Evolutionary conservation across 148 eudicot genomes (phyloP).

Genomic region (Arbutus unedo): DNA sequence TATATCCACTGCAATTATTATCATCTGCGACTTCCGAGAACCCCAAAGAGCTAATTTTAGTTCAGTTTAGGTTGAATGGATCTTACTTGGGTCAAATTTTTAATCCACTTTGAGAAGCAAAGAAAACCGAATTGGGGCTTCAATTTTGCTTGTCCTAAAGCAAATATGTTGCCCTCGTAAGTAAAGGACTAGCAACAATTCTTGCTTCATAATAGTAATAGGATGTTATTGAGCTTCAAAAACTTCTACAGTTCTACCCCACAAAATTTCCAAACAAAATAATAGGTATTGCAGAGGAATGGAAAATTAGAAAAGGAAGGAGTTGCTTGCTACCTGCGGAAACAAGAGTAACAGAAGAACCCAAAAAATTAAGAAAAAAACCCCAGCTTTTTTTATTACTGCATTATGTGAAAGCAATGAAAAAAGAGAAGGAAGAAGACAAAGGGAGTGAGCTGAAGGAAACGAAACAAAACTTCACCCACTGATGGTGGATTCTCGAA

Average conservation of each 20-base stretch:
- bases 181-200: too few species aligned
- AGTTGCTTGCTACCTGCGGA: conserved; percentile 43
- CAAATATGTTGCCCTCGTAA: not conserved
- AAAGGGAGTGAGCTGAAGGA: not conserved
- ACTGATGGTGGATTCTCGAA: not conserved
- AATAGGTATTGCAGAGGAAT: not conserved
- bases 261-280: not conserved
- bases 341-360: conserved; percentile 10
- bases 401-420: not conserved
- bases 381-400: not conserved
- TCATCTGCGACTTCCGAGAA: too few species aligned
- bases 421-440: not conserved
- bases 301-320: not conserved
- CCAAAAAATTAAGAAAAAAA: not conserved
- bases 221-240: too few species aligned
- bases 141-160: not conserved
- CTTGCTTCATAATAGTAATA: too few species aligned
- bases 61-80: too few species aligned
- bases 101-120: too few species aligned
- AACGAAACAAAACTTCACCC: conserved; percentile 20
- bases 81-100: too few species aligned
- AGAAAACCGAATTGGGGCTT: too few species aligned
- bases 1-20: too few species aligned
- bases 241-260: too few species aligned
- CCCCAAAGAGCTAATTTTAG: too few species aligned